Evolutionary conservation across 1,139 yeast species (phyloP).

Genomic region (Spencermartinsiella ligniputridi): DNA sequence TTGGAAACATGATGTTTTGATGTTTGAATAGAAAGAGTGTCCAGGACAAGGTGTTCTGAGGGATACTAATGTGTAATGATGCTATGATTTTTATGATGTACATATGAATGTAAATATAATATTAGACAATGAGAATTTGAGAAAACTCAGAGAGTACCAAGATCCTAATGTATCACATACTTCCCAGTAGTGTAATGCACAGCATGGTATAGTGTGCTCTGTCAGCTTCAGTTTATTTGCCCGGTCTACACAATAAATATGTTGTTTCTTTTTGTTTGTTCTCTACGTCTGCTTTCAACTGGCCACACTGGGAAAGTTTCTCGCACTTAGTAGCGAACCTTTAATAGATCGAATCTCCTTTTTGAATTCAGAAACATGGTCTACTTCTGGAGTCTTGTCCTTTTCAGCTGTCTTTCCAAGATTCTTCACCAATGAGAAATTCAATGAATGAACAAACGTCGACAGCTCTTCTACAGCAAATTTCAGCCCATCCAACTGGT

Average conservation of each 20-base stretch:
- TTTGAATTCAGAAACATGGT: conserved; percentile 24
- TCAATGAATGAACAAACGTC: conserved; percentile 10
- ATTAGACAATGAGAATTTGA: too few species aligned
- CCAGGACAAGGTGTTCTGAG: too few species aligned
- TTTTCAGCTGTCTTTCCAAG: conserved; percentile 3
- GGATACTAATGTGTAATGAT: too few species aligned
- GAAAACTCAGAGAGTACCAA: too few species aligned
- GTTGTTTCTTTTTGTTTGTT: neutral
- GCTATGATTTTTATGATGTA: too few species aligned
- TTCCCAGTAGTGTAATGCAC: too few species aligned
- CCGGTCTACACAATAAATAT: too few species aligned
- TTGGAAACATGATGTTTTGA: conserved; percentile 11
- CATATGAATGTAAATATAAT: too few species aligned
- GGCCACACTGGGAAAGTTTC: conserved; percentile 3
- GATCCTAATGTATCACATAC: too few species aligned
- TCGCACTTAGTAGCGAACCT: conserved; percentile 28
- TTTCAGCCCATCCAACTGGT: conserved; percentile 7
- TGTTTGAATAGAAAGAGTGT: too few species aligned
- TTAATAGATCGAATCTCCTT: conserved; percentile 34
- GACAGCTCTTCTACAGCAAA: conserved; percentile 14
- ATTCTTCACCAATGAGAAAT: conserved; percentile 3
- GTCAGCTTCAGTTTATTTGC: too few species aligned
- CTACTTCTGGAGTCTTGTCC: conserved; percentile 8
- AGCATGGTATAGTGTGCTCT: too few species aligned
- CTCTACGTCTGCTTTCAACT: neutral